Evolutionary conservation across 2,329 filamentous ascomycete species (phyloP), one percentile per base, ranked within the genome.

Genomic region (Colletotrichum viniferum): DNA sequence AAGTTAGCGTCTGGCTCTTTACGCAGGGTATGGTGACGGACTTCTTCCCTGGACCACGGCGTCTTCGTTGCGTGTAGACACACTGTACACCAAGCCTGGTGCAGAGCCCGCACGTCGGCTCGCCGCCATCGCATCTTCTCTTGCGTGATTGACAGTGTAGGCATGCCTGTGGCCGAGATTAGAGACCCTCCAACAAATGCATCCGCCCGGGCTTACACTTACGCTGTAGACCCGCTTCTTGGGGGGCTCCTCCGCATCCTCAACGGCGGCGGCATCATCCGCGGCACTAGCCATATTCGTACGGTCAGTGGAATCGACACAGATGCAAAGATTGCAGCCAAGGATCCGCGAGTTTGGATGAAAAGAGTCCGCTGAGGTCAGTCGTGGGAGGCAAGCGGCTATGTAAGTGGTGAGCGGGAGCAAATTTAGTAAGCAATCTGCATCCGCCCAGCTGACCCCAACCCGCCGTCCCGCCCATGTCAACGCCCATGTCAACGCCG

Each of bases 171-270:
- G 38, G 38, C 18, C 7, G 12, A 6, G 24, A 10, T 63, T 1
- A 72, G 34, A 18, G 36, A 30, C 13, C 0, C 13, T 28, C 30
- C 21, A 63, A 18, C 21, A 9, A 14, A 12, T 30, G 13, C 21
- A 21, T 13, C 9, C 10, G n/a, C 10, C 34, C 9, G 24, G 43
- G 26, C 30, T 61, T 34, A 30, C 16, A 52, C 71, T 66, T 63
- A 74, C 72, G 38, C 55, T 74, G 34, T 74, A 74, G 28, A 72
- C 72, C 52, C 72, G 72, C 69, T 71, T 74, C 68, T 74, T 74
- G 2, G 34, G 38, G 13, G 61, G 9, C 10, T 74, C 68, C 21
- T 67, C 72, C 3, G 61, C 61, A 34, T 16, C 65, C 4, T 66
- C 38, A 36, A 18, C 56, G 12, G 26, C 38, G 21, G n/a, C 24